These are phyloP conservation scores for Passalora sequoiae DNA, from an alignment of 2,329 filamentous ascomycete genomes.

Conservation along the genomic window DNA sequence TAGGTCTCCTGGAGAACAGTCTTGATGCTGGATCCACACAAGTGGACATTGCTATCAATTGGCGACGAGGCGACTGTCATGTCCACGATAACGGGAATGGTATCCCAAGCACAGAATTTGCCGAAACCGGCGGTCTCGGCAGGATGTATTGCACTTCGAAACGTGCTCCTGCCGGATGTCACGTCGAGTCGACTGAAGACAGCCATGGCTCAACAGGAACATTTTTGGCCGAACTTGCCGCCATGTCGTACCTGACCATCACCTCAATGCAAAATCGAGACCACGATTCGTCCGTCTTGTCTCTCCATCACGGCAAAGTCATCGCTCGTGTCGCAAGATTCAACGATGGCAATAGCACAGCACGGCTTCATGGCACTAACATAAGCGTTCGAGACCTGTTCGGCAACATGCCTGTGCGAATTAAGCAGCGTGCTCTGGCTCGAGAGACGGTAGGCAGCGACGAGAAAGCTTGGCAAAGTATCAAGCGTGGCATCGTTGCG, in stretches of 20 bases:
- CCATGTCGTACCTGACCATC: conserved; percentile 70
- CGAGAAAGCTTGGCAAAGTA: conserved; percentile 59
- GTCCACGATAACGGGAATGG: conserved; percentile 83
- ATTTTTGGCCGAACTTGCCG: conserved; percentile 72
- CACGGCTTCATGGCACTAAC: conserved; percentile 55
- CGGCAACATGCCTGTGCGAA: conserved; percentile 82
- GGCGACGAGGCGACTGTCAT: conserved; percentile 66
- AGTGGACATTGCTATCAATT: conserved; percentile 68
- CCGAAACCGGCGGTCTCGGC: conserved; percentile 62
- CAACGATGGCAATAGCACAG: neutral
- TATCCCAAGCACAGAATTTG: conserved; percentile 69
- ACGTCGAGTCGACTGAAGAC: conserved; percentile 26
- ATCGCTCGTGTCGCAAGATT: conserved; percentile 55
- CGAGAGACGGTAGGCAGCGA: conserved; percentile 48
- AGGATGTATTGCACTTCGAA: conserved; percentile 71
- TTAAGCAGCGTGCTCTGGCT: conserved; percentile 66
- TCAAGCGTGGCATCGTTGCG: conserved; percentile 56
- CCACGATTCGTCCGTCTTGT: conserved; percentile 59
- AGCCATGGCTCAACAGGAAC: conserved; percentile 64
- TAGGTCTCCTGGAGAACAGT: conserved; percentile 74
- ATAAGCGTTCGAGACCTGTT: conserved; percentile 76
- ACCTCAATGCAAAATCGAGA: conserved; percentile 63
- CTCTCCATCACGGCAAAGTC: conserved; percentile 63
- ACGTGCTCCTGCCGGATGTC: conserved; percentile 38
- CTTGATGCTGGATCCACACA: conserved; percentile 71